Evolutionary conservation across 768 basidiomycete genomes (phyloP).

Genomic region (Tricholoma bakamatsutake): DNA sequence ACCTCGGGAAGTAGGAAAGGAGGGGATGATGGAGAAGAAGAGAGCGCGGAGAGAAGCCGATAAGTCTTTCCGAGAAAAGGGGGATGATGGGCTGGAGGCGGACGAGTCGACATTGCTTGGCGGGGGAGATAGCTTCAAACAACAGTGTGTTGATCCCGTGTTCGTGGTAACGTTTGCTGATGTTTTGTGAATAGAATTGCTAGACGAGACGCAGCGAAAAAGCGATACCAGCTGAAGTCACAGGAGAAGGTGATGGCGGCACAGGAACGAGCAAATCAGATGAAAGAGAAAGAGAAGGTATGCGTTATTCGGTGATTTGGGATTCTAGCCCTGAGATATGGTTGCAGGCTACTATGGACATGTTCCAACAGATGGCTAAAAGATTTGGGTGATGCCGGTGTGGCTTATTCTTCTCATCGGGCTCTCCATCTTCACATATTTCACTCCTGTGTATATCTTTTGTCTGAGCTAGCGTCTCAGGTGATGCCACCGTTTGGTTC

Average conservation of each 20-base stretch:
- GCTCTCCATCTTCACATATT: not conserved
- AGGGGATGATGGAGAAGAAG: constrained; percentile 87
- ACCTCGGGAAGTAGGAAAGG: constrained; percentile 76
- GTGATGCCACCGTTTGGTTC: too few relatives aligned
- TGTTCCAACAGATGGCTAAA: constrained; percentile 92
- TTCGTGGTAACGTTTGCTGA: not conserved
- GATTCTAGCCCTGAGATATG: not conserved
- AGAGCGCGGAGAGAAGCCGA: constrained; percentile 66
- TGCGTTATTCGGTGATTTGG: not conserved
- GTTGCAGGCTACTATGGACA: constrained; percentile 82
- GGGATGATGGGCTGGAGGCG: constrained; percentile 71
- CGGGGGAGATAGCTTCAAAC: constrained; percentile 77
- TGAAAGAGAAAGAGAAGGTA: constrained; percentile 73
- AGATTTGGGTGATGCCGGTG: constrained; percentile 57
- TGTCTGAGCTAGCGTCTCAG: not conserved
- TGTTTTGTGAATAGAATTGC: constrained; percentile 48
- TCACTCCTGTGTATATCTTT: not conserved
- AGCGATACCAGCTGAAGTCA: constrained; percentile 38
- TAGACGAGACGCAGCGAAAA: constrained; percentile 65
- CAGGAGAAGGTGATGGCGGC: constrained; percentile 47
- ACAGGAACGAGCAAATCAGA: constrained; percentile 56
- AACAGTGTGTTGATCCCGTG: constrained; percentile 45
- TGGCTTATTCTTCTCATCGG: not conserved
- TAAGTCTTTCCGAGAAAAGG: constrained; percentile 65
- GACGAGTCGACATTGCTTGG: constrained; percentile 80